Base-by-base conservation (phyloP, 208 protist species). In the Trypanosoma caninum region DNA sequence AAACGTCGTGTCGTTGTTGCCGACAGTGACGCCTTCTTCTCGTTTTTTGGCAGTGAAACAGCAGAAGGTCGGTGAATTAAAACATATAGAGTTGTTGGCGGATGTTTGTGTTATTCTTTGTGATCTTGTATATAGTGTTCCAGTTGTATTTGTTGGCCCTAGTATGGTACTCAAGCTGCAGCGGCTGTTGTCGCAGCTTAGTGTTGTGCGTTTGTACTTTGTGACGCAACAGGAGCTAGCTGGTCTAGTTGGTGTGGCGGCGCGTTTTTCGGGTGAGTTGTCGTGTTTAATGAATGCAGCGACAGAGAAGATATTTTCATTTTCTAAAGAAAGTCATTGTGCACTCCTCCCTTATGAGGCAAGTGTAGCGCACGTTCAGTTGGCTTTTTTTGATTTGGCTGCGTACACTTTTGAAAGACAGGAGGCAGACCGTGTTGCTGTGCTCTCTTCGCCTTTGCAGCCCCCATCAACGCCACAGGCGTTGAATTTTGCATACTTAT, bases 31-130 rank as follows among this genome's bases (percentile, higher is more conserved):
- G 7, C 25, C 4, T 25, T 31, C 30, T 38, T 56, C 10, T 25
- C 18, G 16, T 46, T 44, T 31, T 42, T n/a, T n/a, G n/a, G n/a
- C 25, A 45, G 28, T 22, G 6, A 22, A n/a, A 14, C 40, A 47
- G 14, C 8, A 31, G 25, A 14, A 37, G 37, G 13, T 28, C 2
- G 30, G 41, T 5, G 37, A 30, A 22, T 13, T 27, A 10, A 28
- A 51, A 8, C 41, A 61, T 5, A 25, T 61, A 11, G 16, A 2
- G 16, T 34, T 54, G 22, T 46, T 25, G 13, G 42, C 45, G 4
- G 58, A 63, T 3, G 34, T 63, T 2, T 63, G 58, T 33, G 46
- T 54, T 0, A 22, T 63, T 51, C 30, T 63, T 34, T 22, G 33
- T 23, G 58, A 54, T 41, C 33, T 63, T 48, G 16, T 45, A 33